Evolutionary conservation across 306 rosid species (phyloP).

Genomic region (Ammopiptanthus mongolicus): DNA sequence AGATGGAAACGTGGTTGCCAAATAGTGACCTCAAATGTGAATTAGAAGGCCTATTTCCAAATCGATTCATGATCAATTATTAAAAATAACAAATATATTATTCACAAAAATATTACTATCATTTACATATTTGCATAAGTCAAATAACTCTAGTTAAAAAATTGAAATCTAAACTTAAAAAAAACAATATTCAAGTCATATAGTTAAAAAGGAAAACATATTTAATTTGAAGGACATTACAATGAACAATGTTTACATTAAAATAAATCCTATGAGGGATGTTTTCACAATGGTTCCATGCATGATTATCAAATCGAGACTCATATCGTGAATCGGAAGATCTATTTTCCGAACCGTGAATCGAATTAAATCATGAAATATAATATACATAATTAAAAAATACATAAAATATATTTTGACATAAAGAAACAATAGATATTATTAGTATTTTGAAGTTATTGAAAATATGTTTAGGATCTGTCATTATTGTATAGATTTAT

Average conservation of each 20-base stretch:
- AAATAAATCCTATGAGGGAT: not conserved
- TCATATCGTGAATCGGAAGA: too few relatives aligned
- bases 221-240: not conserved
- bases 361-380: too few relatives aligned
- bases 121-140: not conserved
- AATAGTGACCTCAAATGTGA: not conserved
- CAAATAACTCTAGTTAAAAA: not conserved
- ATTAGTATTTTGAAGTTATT: too few relatives aligned
- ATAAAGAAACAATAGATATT: too few relatives aligned
- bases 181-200: not conserved
- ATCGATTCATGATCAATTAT: not conserved
- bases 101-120: not conserved
- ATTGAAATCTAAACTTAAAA: not conserved
- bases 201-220: not conserved
- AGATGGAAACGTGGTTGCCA: not conserved
- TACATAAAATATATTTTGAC: too few relatives aligned
- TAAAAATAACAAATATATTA: not conserved
- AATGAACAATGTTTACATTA: not conserved
- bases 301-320: too few relatives aligned
- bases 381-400: too few relatives aligned
- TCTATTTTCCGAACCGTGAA: too few relatives aligned
- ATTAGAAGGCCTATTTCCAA: not conserved
- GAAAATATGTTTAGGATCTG: too few relatives aligned
- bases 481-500: too few relatives aligned
- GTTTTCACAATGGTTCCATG: not conserved